Conservation (phyloP, 805 yeast species). For the Grigorovia transvaalensis region DNA sequence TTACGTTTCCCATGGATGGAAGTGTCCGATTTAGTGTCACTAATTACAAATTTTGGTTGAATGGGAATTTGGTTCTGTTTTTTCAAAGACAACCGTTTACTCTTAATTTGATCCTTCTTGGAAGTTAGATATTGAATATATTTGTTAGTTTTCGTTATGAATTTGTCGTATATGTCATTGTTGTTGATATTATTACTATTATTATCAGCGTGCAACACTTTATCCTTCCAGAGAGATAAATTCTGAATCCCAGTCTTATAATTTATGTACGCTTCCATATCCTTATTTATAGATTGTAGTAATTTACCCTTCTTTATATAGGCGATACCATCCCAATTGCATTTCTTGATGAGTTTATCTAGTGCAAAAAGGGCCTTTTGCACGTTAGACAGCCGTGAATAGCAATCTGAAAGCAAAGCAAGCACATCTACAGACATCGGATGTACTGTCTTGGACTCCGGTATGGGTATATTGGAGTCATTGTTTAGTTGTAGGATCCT, state of each 20-base stretch:
- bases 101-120: conserved; percentile 10
- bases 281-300: conserved; percentile 13
- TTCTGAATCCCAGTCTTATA: conserved; percentile 11
- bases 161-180: background rate
- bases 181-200: background rate
- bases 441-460: conserved; percentile 8
- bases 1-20: conserved; percentile 3
- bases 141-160: background rate
- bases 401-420: conserved; percentile 22
- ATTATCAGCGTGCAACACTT: background rate
- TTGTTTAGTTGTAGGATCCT: conserved; percentile 10
- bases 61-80: too few relatives aligned
- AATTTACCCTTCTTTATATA: conserved; percentile 22
- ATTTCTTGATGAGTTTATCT: conserved; percentile 14
- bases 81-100: conserved; percentile 1
- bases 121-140: background rate
- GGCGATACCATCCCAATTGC: conserved; percentile 21
- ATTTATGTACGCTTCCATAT: conserved; percentile 14
- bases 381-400: conserved; percentile 20
- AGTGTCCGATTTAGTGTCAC: too few relatives aligned
- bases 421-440: conserved; percentile 19
- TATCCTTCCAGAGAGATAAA: background rate
- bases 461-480: background rate
- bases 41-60: too few relatives aligned
- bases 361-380: conserved; percentile 16